These are phyloP conservation scores for Aquanectria penicillioides DNA, from an alignment of 2,329 filamentous ascomycete species.

Conservation along the genomic window DNA sequence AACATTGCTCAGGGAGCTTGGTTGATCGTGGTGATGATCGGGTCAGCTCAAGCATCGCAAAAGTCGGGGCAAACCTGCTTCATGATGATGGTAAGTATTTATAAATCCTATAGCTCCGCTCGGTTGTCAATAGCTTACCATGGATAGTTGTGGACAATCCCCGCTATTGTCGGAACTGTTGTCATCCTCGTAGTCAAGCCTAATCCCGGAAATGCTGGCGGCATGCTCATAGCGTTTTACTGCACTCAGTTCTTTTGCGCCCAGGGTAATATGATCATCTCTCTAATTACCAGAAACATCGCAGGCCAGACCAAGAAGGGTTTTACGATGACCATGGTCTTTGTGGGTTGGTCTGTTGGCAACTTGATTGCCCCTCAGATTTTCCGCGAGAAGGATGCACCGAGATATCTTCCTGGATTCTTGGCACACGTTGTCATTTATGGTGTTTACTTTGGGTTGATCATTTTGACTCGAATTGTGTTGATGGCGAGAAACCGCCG, in stretches of 20 bases:
- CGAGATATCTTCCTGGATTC: constrained; percentile 14
- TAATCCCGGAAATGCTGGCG: constrained; percentile 44
- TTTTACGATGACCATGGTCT: constrained; percentile 52
- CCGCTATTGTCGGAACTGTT: constrained; percentile 52
- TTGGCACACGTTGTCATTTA: constrained; percentile 15
- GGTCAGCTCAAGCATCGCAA: constrained; percentile 13
- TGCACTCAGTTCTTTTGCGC: constrained; percentile 57
- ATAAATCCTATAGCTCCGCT: no score
- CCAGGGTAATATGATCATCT: constrained; percentile 53
- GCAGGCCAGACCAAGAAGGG: constrained; percentile 57
- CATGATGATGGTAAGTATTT: constrained; percentile 14
- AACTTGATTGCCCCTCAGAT: constrained; percentile 55
- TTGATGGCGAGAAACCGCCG: constrained; percentile 14
- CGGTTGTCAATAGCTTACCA: neutral
- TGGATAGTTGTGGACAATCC: constrained; percentile 4
- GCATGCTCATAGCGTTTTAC: constrained; percentile 53
- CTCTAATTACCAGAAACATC: constrained; percentile 53
- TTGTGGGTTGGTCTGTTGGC: constrained; percentile 53
- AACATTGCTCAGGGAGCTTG: constrained; percentile 47
- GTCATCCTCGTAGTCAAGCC: constrained; percentile 50
- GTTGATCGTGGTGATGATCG: constrained; percentile 50
- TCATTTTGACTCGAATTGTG: constrained; percentile 8
- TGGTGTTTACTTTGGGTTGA: constrained; percentile 7
- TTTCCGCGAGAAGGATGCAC: constrained; percentile 32
- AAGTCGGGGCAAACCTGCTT: constrained; percentile 29